A percentile compares a stretch with the other conserved stretches of the same genome.
phyloP scores from a whole-genome alignment of 2,329 filamentous ascomycete species.

The Fulvia fulva region DNA sequence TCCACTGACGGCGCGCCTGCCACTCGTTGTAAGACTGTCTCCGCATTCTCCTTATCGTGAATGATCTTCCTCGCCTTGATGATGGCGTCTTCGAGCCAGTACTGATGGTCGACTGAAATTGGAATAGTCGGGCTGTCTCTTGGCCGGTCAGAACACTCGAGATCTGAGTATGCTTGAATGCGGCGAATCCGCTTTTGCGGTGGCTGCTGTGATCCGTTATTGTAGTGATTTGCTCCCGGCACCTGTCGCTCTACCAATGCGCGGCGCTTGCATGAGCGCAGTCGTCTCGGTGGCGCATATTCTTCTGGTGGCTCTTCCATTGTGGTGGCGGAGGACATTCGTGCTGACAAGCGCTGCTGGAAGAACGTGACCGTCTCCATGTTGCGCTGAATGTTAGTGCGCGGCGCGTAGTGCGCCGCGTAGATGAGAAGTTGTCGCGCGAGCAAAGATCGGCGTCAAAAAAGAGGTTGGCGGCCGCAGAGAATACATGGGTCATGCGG shows the following conservation, averaged over 20 bases:
- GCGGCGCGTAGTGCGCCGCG: not conserved
- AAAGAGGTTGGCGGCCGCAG: not conserved
- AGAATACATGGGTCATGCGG: not conserved
- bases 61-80: not conserved
- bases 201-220: not conserved
- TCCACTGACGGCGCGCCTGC: not conserved
- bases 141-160: not conserved
- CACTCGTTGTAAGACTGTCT: not conserved
- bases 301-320: not conserved
- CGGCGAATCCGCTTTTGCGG: not conserved
- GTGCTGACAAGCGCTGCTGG: not conserved
- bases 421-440: not conserved
- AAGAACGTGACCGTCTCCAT: not conserved
- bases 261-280: not conserved
- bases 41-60: not conserved
- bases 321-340: not conserved
- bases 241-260: not conserved
- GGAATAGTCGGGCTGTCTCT: not conserved
- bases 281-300: not conserved
- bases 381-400: not conserved
- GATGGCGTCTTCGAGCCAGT: not conserved
- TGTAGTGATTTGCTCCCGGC: not conserved
- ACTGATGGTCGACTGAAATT: not conserved
- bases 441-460: not conserved
- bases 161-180: not conserved